Conservation (phyloP, 495 filamentous ascomycete species). For the Bombardia bombarda region DNA sequence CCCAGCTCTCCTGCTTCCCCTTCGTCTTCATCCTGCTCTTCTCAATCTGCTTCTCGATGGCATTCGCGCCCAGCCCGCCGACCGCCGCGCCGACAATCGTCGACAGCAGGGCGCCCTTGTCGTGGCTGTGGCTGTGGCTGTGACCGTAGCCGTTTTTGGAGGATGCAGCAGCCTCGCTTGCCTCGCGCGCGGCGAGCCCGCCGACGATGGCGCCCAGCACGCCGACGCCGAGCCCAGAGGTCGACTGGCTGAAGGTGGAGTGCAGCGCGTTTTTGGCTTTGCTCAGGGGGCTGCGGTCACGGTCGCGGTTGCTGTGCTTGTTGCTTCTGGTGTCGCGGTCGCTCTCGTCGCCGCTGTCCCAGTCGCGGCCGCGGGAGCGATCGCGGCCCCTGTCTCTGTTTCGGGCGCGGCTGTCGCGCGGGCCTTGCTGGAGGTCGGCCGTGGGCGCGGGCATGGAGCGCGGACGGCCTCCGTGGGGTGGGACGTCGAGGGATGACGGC, state of each 20-base stretch:
- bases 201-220: conserved; percentile 38
- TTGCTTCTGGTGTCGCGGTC: background rate
- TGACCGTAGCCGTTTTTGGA: background rate
- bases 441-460: background rate
- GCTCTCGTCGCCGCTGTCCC: background rate
- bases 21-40: conserved; percentile 16
- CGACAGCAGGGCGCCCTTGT: conserved; percentile 20
- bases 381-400: background rate
- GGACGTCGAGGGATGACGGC: background rate
- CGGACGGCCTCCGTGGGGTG: conserved; percentile 2
- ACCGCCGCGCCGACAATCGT: conserved; percentile 39
- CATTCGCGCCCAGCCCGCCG: conserved; percentile 39
- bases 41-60: conserved; percentile 36
- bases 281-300: conserved; percentile 1
- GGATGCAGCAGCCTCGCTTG: conserved; percentile 17
- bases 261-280: conserved; percentile 24
- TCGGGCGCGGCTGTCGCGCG: background rate
- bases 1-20: conserved; percentile 26
- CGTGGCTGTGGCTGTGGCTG: conserved; percentile 1
- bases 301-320: background rate
- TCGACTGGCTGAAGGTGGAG: conserved; percentile 26
- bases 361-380: background rate
- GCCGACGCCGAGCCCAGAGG: conserved; percentile 32
- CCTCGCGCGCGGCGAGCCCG: conserved; percentile 34
- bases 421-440: background rate